Percentiles rank a stretch among this genome's conserved stretches.
Evolutionary conservation across 306 rosid genomes (phyloP).

Genomic region (Crotalaria pallida): DNA sequence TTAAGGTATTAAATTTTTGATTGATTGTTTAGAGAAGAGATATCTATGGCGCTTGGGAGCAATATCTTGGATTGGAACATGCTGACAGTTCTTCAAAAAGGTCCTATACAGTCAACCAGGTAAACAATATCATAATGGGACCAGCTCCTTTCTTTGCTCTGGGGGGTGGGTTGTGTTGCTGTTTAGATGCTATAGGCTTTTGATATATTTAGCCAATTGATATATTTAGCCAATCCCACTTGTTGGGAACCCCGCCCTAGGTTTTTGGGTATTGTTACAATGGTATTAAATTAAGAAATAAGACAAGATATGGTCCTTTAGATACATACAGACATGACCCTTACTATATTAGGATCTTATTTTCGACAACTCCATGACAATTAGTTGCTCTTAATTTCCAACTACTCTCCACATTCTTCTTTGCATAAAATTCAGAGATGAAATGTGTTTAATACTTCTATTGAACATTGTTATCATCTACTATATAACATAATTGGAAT

Average conservation of each 20-base stretch:
- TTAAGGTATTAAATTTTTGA: constrained; percentile 4
- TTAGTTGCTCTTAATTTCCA: not conserved
- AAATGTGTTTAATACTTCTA: not conserved
- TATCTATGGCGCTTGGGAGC: constrained; percentile 96
- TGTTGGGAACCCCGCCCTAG: not conserved
- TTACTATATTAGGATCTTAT: not conserved
- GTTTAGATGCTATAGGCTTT: not conserved
- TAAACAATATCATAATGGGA: constrained; percentile 5
- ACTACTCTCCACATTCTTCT: not conserved
- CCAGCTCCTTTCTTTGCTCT: not conserved
- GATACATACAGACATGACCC: not conserved
- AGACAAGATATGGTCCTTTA: not conserved
- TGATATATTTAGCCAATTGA: not conserved
- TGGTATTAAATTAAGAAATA: not conserved
- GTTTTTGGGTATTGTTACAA: not conserved
- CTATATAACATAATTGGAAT: not conserved
- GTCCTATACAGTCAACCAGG: constrained; percentile 71
- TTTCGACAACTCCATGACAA: not conserved
- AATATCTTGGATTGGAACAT: constrained; percentile 97
- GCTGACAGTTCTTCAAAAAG: constrained; percentile 71
- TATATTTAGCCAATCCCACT: not conserved
- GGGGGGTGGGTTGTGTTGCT: not conserved
- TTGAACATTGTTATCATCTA: not conserved
- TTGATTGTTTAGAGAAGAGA: constrained; percentile 60
- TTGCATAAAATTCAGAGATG: not conserved